Evolutionary conservation across 2,329 filamentous ascomycete genomes (phyloP).

Genomic region (Penicillium sp.): DNA sequence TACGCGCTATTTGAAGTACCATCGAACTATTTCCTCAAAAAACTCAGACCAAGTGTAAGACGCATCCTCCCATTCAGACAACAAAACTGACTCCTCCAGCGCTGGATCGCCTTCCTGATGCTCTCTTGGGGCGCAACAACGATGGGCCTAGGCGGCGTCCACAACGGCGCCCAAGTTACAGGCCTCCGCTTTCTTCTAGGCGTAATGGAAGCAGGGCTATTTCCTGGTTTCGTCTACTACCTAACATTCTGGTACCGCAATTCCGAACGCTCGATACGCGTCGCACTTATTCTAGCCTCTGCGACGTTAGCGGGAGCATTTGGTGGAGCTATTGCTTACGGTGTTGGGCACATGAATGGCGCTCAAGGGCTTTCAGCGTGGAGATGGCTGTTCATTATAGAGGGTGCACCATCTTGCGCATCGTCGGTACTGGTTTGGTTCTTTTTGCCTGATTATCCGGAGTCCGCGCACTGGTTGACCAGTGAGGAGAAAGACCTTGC

Average conservation of each 20-base stretch:
- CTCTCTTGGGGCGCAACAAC: slow-evolving; percentile 50
- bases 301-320: slow-evolving; percentile 56
- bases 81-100: slow-evolving; percentile 14
- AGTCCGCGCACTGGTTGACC: slow-evolving; percentile 48
- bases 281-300: slow-evolving; percentile 55
- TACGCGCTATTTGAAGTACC: slow-evolving; percentile 52
- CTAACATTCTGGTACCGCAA: slow-evolving; percentile 57
- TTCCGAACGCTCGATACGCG: slow-evolving; percentile 57
- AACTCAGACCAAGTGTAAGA: slow-evolving; percentile 43
- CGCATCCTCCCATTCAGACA: not conserved
- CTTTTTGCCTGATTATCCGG: slow-evolving; percentile 50
- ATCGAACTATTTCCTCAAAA: slow-evolving; percentile 52
- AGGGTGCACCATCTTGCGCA: slow-evolving; percentile 40
- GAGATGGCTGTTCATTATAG: slow-evolving; percentile 50
- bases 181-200: slow-evolving; percentile 51
- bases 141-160: slow-evolving; percentile 47
- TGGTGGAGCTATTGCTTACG: slow-evolving; percentile 56
- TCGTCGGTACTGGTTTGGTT: slow-evolving; percentile 45
- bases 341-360: slow-evolving; percentile 39
- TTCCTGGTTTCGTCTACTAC: slow-evolving; percentile 50
- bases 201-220: slow-evolving; percentile 52
- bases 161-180: slow-evolving; percentile 45
- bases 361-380: slow-evolving; percentile 37
- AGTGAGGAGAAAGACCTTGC: slow-evolving; percentile 45
- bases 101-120: slow-evolving; percentile 53